A percentile compares a stretch with the other conserved stretches of the same genome.
Evolutionary conservation across 2,329 filamentous ascomycete genomes (phyloP).

Genomic region (Aspergillus glaucus): DNA sequence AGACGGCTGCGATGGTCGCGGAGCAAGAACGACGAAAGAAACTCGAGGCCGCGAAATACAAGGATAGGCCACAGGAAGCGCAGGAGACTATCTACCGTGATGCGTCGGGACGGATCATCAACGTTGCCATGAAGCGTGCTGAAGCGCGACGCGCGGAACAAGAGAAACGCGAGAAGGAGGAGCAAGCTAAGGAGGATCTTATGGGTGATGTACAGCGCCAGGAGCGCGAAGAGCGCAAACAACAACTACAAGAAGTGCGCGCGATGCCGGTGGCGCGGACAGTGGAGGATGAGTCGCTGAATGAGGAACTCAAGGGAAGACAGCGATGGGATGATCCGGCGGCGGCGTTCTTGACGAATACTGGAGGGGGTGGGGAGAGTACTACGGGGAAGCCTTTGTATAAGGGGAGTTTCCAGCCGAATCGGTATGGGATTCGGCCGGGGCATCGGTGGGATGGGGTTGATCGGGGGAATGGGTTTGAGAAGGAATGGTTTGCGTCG

Average conservation of each 20-base stretch:
- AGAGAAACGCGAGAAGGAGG: constrained; percentile 60
- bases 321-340: constrained; percentile 94
- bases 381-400: constrained; percentile 62
- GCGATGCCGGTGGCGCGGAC: constrained; percentile 72
- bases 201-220: constrained; percentile 80
- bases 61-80: constrained; percentile 40
- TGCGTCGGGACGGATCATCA: constrained; percentile 88
- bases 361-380: constrained; percentile 38
- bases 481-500: constrained; percentile 85
- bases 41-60: constrained; percentile 36
- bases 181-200: constrained; percentile 61
- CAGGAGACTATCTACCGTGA: constrained; percentile 92
- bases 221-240: constrained; percentile 58
- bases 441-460: constrained; percentile 97
- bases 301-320: constrained; percentile 68
- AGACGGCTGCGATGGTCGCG: constrained; percentile 66
- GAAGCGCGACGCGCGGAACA: constrained; percentile 76
- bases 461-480: constrained; percentile 87
- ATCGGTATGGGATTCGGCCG: constrained; percentile 87
- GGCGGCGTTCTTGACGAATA: constrained; percentile 64
- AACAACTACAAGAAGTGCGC: constrained; percentile 71
- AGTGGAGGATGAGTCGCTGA: constrained; percentile 81
- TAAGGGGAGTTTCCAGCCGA: constrained; percentile 72
- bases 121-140: constrained; percentile 82
- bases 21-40: constrained; percentile 53